These are phyloP conservation scores for Coemansia umbellata DNA, from an alignment of 192 early-diverging fungal species.

Conservation along the genomic window DNA sequence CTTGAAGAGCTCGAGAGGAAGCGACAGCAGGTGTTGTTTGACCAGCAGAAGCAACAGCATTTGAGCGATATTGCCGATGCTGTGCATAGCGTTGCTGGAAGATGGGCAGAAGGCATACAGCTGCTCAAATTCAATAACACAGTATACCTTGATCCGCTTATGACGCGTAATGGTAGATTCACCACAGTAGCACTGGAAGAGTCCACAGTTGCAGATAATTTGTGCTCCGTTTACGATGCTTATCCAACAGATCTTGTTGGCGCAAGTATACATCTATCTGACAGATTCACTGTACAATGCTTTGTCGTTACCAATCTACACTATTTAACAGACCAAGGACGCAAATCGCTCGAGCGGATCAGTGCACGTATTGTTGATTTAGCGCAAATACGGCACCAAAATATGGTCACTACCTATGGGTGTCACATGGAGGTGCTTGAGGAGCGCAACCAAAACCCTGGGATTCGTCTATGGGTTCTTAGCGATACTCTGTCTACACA, in stretches of 20 bases:
- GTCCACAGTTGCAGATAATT: constrained; percentile 20
- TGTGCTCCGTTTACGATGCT: constrained; percentile 44
- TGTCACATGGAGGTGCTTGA: constrained; percentile 48
- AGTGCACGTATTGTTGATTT: constrained; percentile 36
- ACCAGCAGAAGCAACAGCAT: constrained; percentile 22
- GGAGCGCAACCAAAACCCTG: constrained; percentile 19
- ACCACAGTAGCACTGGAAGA: constrained; percentile 40
- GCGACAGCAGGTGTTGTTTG: constrained; percentile 35
- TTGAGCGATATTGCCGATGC: constrained; percentile 32
- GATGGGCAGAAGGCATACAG: constrained; percentile 44
- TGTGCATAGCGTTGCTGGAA: constrained; percentile 34
- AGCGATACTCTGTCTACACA: constrained; percentile 30
- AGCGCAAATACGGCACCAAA: constrained; percentile 54
- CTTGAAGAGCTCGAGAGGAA: constrained; percentile 40
- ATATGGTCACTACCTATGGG: constrained; percentile 58
- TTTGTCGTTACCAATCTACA: constrained; percentile 23
- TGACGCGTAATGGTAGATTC: constrained; percentile 19
- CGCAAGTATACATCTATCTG: constrained; percentile 30
- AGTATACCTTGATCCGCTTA: constrained; percentile 15
- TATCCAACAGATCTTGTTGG: constrained; percentile 44
- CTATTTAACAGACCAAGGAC: constrained; percentile 34
- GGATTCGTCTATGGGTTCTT: constrained; percentile 28
- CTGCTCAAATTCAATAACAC: constrained; percentile 26
- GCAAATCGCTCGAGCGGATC: constrained; percentile 55
- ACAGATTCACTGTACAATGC: constrained; percentile 45